Conservation (phyloP, 1,284 basidiomycete genomes). For the Salmacisia buchloeana region DNA sequence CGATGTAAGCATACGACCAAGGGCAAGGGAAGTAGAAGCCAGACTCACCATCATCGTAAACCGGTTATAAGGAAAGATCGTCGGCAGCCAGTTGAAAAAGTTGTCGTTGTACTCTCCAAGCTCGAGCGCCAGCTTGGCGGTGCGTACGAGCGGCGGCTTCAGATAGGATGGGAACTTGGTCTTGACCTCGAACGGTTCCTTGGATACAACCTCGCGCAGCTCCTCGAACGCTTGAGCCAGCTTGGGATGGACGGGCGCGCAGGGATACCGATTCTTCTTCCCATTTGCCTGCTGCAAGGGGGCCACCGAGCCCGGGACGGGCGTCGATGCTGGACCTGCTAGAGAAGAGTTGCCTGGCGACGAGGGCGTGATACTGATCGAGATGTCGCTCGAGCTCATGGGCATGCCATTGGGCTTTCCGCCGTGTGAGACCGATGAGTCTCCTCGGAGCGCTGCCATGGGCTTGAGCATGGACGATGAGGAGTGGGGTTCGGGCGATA, state of each 20-base stretch:
- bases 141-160: conserved; percentile 66
- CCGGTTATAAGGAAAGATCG: conserved; percentile 83
- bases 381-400: too few species aligned
- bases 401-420: too few species aligned
- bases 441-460: too few species aligned
- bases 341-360: too few species aligned
- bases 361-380: too few species aligned
- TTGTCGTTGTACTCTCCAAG: conserved; percentile 83
- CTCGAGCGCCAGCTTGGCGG: conserved; percentile 72
- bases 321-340: too few species aligned
- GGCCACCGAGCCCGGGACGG: background rate
- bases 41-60: conserved; percentile 56
- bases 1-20: background rate
- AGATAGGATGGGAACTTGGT: conserved; percentile 80
- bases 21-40: background rate
- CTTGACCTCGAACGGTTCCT: conserved; percentile 55
- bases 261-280: conserved; percentile 36
- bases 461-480: too few species aligned
- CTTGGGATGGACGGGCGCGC: conserved; percentile 59
- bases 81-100: conserved; percentile 81
- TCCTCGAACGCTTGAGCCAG: conserved; percentile 63
- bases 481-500: too few species aligned
- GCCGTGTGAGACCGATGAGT: too few species aligned
- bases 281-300: conserved; percentile 3
- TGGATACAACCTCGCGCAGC: conserved; percentile 60